Evolutionary conservation across 2,329 filamentous ascomycete species (phyloP), one percentile per base, ranked within the genome.

Genomic region (Paradendryphiella salina): DNA sequence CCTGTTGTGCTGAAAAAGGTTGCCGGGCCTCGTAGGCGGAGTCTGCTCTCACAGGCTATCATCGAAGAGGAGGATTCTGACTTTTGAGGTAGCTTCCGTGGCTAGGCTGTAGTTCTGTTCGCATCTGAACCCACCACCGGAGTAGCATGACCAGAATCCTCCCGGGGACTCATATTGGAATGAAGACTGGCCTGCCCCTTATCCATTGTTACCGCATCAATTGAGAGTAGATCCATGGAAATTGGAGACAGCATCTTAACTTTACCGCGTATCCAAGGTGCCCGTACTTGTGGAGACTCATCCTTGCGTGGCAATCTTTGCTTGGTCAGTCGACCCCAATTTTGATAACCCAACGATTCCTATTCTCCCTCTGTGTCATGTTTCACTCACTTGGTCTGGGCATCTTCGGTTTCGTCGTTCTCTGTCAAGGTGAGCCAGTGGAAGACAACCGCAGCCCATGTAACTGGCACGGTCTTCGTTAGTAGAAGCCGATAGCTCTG

Each of bases 1-100:
- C 61, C 52, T 1, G 43, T 56, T 15, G 44, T 62, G 15, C 18
- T 63, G 42, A 64, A 62, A 71, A 77, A 46, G 73, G 75, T 43
- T 1, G 36, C 54, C 15, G 50, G 41, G 13, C 34, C 53, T 21
- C 58, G 54, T 7, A 60, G 76, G 4, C 73, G 76, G 42, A 80
- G 81, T 1, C 67, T 89, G 14, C 72, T 87, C 35, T 79, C 81
- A 21, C 84, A 87, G 66, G 87, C 84, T 0, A 90, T 90, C 55
- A 79, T 87, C 50, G 87, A 89, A 70, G 87, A 90, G 67, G 85
- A 87, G 43, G 86, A 88, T 66, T 78, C 76, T 1, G 77, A 78
- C 37, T 76, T 73, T 43, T 79, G 59, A 73, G 10, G 10, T 10
- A 2, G 1, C 4, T 1, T 29, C n/a, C 9, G 20, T n/a, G 39